These are phyloP conservation scores for Pistacia atlantica DNA, from an alignment of 345 rosid species.

Conservation along the genomic window DNA sequence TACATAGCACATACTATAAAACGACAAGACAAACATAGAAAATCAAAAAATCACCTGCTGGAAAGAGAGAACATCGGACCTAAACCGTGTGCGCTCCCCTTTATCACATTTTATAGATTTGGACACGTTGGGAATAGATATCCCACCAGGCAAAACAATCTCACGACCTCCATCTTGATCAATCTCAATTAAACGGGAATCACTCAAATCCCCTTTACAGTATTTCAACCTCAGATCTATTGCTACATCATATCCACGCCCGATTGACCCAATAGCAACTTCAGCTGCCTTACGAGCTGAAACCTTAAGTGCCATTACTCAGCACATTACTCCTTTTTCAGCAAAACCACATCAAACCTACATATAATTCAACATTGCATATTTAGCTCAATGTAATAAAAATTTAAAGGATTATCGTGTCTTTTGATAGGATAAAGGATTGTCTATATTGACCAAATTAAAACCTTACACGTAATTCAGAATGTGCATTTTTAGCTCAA, in stretches of 20 bases:
- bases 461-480: neutral
- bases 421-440: neutral
- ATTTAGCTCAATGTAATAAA: slow-evolving; percentile 16
- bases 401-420: neutral
- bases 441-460: neutral
- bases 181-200: slow-evolving; percentile 68
- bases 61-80: slow-evolving; percentile 85
- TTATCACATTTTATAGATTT: slow-evolving; percentile 90
- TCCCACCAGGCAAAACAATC: slow-evolving; percentile 82
- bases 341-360: slow-evolving; percentile 21
- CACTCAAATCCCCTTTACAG: slow-evolving; percentile 65
- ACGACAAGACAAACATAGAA: neutral
- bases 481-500: neutral
- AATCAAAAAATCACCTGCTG: slow-evolving; percentile 62
- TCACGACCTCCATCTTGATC: slow-evolving; percentile 57
- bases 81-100: slow-evolving; percentile 85
- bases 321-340: slow-evolving; percentile 34
- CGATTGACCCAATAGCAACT: slow-evolving; percentile 83
- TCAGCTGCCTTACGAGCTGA: slow-evolving; percentile 82
- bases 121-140: slow-evolving; percentile 71
- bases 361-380: slow-evolving; percentile 1
- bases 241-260: slow-evolving; percentile 85
- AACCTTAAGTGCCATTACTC: slow-evolving; percentile 73
- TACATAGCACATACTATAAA: neutral
- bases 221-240: slow-evolving; percentile 73